Percentiles rank a stretch among this genome's conserved stretches.
Evolutionary conservation across 2,329 filamentous ascomycete genomes (phyloP).

Genomic region (Fusarium udum): DNA sequence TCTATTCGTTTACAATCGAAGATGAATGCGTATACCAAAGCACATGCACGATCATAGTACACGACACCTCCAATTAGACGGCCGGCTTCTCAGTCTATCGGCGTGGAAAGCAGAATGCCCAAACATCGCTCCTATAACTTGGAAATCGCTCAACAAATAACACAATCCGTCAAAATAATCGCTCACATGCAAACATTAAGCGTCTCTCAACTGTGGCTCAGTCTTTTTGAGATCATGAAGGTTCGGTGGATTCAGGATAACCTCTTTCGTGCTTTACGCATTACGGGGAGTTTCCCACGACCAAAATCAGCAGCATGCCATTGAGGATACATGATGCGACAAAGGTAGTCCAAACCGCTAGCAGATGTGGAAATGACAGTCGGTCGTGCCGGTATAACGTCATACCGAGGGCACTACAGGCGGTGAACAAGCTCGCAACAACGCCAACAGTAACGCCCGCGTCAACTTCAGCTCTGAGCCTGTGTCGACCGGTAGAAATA

Average conservation of each 20-base stretch:
- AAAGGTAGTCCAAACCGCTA: constrained; percentile 53
- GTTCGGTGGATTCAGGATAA: not conserved
- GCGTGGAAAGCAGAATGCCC: not conserved
- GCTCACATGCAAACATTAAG: constrained; percentile 3
- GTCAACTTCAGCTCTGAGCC: constrained; percentile 76
- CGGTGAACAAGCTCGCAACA: constrained; percentile 71
- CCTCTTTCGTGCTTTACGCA: not conserved
- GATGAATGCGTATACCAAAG: not conserved
- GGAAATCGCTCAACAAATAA: constrained; percentile 38
- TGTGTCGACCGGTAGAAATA: constrained; percentile 73
- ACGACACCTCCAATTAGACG: not conserved
- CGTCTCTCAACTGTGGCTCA: constrained; percentile 12
- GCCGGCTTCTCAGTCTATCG: not conserved
- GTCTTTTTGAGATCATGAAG: not conserved
- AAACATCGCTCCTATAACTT: not conserved
- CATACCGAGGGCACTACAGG: constrained; percentile 68
- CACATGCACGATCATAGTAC: not conserved
- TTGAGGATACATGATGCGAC: constrained; percentile 53
- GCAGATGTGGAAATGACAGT: constrained; percentile 54
- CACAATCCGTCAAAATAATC: constrained; percentile 1
- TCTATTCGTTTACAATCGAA: constrained; percentile 11
- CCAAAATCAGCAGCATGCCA: constrained; percentile 55
- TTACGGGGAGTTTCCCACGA: constrained; percentile 52
- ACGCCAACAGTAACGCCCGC: constrained; percentile 76
- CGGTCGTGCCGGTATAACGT: constrained; percentile 62